Evolutionary conservation across 2,329 filamentous ascomycete species (phyloP), one percentile per base, ranked within the genome.

Genomic region (Juglanconis juglandina): DNA sequence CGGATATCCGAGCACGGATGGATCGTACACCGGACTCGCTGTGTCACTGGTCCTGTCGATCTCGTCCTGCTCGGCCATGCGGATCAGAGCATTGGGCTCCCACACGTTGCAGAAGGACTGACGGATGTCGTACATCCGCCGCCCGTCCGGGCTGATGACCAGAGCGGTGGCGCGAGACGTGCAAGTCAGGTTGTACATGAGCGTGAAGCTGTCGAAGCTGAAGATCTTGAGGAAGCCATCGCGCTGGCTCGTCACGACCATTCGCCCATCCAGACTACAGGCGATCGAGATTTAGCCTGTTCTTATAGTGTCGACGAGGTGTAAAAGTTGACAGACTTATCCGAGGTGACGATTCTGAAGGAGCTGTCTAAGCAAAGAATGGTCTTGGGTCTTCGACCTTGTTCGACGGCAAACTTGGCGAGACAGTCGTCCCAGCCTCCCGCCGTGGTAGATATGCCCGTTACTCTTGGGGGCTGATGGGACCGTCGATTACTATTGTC

Each of bases 401-500:
- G 32, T n/a, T 49, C 52, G 3, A 66, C n/a, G 0, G 66, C 59
- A 6, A 72, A 53, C 1, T 66, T 65, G 0, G 66, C 68, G 11
- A 72, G 56, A 2, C 44, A 68, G 44, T 72, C 70, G 41, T 70
- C 67, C 70, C 71, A 72, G 11, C 42, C 42, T 44, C 42, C 42
- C 0, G 37, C 62, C 0, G 53, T 54, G 1, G 24, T 63, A 6
- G 64, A 62, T 13, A 62, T 44, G 0, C 67, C 67, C 1, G 58
- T 63, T 0, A 72, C 54, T 0, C 34, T 10, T 5, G 71, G 53
- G 53, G 1, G n/a, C 51, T n/a, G 50, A 61, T 3, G n/a, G 34
- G 37, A 69, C 66, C 17, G 34, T 42, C 48, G 66, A 58, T 1
- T 67, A 66, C 59, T 76, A 77, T 9, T 69, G 66, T 51, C 69